Conservation (phyloP, 2,329 filamentous ascomycete genomes). For the Trichoderma hamatum region DNA sequence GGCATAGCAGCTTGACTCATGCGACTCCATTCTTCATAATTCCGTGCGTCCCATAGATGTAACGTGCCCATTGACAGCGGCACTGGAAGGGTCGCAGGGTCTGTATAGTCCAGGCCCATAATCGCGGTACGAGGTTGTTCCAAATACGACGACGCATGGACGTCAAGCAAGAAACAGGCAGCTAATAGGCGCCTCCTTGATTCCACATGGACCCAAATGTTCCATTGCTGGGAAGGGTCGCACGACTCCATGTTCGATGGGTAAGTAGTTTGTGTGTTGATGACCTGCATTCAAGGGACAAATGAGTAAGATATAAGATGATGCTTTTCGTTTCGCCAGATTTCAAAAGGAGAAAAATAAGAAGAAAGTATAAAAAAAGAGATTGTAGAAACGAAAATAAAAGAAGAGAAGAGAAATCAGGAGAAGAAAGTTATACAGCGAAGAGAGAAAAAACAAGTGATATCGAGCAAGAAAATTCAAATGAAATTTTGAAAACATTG, state of each 20-base stretch:
- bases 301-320: conserved; percentile 12
- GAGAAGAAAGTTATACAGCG: neutral
- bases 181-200: conserved; percentile 57
- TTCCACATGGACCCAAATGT: conserved; percentile 56
- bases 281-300: conserved; percentile 46
- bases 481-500: neutral
- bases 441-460: neutral
- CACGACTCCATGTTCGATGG: conserved; percentile 31
- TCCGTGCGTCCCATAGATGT: conserved; percentile 54
- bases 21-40: conserved; percentile 51
- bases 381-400: conserved; percentile 33
- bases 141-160: conserved; percentile 58
- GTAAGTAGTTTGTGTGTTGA: conserved; percentile 39
- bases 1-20: conserved; percentile 35
- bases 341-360: neutral
- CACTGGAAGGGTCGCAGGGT: conserved; percentile 44
- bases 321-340: neutral
- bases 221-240: conserved; percentile 49
- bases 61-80: conserved; percentile 51
- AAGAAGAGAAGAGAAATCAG: conserved; percentile 32
- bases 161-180: conserved; percentile 60
- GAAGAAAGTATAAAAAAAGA: conserved; percentile 10
- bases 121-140: conserved; percentile 48
- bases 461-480: neutral
- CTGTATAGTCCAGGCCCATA: conserved; percentile 43